Evolutionary conservation across 2,329 filamentous ascomycete species (phyloP).

Genomic region (Paraconiothyrium brasiliense): DNA sequence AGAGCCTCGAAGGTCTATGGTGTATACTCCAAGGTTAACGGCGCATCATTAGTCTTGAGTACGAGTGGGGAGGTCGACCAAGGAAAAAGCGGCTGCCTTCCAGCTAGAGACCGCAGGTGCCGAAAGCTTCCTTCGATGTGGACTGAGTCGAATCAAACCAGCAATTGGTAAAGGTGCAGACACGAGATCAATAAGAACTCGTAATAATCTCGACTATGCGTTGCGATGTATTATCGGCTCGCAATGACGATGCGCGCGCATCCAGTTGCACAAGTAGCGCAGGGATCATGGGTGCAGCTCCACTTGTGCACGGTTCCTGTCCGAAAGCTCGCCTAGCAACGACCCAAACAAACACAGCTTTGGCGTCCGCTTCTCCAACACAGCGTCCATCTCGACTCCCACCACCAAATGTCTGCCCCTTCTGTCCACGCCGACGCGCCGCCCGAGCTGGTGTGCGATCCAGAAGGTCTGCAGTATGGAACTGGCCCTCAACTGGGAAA

Average conservation of each 20-base stretch:
- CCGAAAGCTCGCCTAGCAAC: slow-evolving; percentile 20
- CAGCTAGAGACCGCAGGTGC: neutral
- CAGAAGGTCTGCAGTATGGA: slow-evolving; percentile 75
- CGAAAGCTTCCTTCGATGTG: neutral
- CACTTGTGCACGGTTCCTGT: slow-evolving; percentile 10
- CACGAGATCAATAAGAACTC: neutral
- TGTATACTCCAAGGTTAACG: neutral
- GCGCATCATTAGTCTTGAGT: neutral
- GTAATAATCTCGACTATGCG: neutral
- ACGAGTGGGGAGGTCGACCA: neutral
- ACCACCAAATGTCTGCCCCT: slow-evolving; percentile 51
- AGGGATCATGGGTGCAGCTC: slow-evolving; percentile 9
- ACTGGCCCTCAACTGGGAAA: slow-evolving; percentile 79
- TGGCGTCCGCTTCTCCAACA: slow-evolving; percentile 30
- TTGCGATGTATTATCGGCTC: neutral
- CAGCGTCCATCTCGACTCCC: slow-evolving; percentile 36
- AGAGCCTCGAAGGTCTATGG: too few relatives aligned
- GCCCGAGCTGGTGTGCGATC: slow-evolving; percentile 70
- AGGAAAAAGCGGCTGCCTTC: slow-evolving; percentile 1
- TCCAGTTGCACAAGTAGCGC: neutral
- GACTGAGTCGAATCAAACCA: neutral
- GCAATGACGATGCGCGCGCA: neutral
- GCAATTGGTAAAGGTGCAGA: neutral
- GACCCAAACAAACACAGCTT: slow-evolving; percentile 17
- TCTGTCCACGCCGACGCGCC: slow-evolving; percentile 62